Evolutionary conservation across 148 eudicot species (phyloP).

Genomic region (Chenopodium album): DNA sequence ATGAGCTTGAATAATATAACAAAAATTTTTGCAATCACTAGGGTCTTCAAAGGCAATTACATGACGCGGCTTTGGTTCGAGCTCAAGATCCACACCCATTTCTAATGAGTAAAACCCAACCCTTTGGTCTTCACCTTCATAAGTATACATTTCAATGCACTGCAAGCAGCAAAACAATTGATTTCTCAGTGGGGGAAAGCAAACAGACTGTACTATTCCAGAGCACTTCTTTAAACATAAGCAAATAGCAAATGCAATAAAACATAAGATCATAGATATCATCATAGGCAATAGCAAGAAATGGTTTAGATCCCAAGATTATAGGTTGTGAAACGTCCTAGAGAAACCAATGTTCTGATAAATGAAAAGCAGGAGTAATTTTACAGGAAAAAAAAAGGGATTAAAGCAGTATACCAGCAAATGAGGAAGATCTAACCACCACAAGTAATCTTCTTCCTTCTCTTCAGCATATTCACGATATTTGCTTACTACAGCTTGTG

Average conservation of each 20-base stretch:
- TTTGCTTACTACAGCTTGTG: conserved; percentile 83
- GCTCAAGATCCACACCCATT: conserved; percentile 88
- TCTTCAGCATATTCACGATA: conserved; percentile 76
- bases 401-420: conserved; percentile 53
- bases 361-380: background rate
- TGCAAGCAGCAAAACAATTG: conserved; percentile 32
- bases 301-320: background rate
- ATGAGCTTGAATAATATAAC: conserved; percentile 77
- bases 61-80: conserved; percentile 84
- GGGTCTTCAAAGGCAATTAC: conserved; percentile 88
- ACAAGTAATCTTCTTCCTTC: conserved; percentile 80
- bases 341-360: background rate
- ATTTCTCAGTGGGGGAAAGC: background rate
- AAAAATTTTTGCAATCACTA: conserved; percentile 70
- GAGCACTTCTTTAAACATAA: background rate
- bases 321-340: background rate
- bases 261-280: background rate
- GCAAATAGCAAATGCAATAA: background rate
- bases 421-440: conserved; percentile 96
- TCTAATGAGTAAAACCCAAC: conserved; percentile 82
- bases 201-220: background rate
- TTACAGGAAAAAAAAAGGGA: background rate
- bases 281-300: background rate
- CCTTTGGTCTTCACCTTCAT: conserved; percentile 57
- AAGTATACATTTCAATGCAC: conserved; percentile 81